These are phyloP conservation scores for Psilocybe tampanensis DNA, from an alignment of 768 basidiomycete genomes.

Conservation along the genomic window DNA sequence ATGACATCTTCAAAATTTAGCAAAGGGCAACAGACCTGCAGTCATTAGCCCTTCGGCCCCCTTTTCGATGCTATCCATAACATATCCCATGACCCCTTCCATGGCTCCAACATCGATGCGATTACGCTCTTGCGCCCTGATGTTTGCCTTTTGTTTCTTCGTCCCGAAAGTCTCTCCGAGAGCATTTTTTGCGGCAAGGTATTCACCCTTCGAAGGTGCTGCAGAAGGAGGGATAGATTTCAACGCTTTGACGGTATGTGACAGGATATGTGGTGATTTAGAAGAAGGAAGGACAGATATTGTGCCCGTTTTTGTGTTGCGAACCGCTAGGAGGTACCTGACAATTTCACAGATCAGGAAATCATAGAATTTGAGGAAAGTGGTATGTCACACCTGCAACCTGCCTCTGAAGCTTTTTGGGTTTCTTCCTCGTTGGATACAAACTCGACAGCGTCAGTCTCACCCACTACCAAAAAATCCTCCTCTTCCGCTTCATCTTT, in stretches of 20 bases:
- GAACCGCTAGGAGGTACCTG: constrained; percentile 85
- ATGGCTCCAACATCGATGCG: constrained; percentile 88
- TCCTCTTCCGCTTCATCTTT: constrained; percentile 29
- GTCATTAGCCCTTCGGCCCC: constrained; percentile 72
- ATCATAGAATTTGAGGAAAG: not conserved
- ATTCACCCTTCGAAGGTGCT: constrained; percentile 53
- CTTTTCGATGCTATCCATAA: constrained; percentile 83
- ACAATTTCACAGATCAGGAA: not conserved
- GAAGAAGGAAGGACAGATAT: constrained; percentile 70
- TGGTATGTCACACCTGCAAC: constrained; percentile 63
- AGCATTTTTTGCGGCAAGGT: constrained; percentile 66
- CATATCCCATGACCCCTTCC: constrained; percentile 77
- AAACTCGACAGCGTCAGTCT: constrained; percentile 85
- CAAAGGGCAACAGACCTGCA: constrained; percentile 48
- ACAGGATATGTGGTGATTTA: constrained; percentile 66
- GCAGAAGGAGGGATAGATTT: constrained; percentile 60
- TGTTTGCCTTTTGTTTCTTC: constrained; percentile 87
- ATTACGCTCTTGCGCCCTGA: constrained; percentile 86
- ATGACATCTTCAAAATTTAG: not conserved
- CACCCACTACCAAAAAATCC: constrained; percentile 70
- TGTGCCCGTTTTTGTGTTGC: constrained; percentile 74
- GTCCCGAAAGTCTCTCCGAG: constrained; percentile 95
- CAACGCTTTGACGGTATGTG: constrained; percentile 82
- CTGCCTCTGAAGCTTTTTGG: constrained; percentile 49
- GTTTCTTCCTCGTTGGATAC: constrained; percentile 62